Evolutionary conservation across 371 early-diverging fungal species (phyloP).

Genomic region (Homolaphlyctis polyrhiza): DNA sequence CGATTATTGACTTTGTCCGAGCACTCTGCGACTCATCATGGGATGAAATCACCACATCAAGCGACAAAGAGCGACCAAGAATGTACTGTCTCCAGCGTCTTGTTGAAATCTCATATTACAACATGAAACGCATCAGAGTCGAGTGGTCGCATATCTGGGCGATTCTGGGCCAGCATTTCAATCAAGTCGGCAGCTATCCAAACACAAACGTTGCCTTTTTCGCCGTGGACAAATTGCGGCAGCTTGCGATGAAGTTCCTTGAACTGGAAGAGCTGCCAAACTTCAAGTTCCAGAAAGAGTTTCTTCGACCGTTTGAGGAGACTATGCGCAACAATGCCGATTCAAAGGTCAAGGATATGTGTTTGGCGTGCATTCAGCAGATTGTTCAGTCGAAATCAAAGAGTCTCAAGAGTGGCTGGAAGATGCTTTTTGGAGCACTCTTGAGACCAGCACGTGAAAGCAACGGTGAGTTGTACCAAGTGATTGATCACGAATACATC

Average conservation of each 20-base stretch:
- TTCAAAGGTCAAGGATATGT: slow-evolving; percentile 87
- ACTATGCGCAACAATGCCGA: slow-evolving; percentile 73
- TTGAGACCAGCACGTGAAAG: slow-evolving; percentile 71
- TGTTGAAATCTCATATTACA: slow-evolving; percentile 93
- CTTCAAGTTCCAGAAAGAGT: slow-evolving; percentile 95
- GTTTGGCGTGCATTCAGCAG: slow-evolving; percentile 80
- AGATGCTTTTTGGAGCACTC: slow-evolving; percentile 79
- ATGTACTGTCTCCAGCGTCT: slow-evolving; percentile 89
- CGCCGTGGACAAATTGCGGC: slow-evolving; percentile 87
- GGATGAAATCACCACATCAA: slow-evolving; percentile 75
- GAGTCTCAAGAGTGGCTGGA: slow-evolving; percentile 82
- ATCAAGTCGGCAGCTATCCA: slow-evolving; percentile 84
- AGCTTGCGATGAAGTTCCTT: slow-evolving; percentile 91
- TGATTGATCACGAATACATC: too few species aligned
- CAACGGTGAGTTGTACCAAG: slow-evolving; percentile 22
- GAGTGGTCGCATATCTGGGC: slow-evolving; percentile 96
- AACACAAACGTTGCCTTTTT: slow-evolving; percentile 85
- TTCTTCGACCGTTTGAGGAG: slow-evolving; percentile 85
- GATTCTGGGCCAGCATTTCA: slow-evolving; percentile 85
- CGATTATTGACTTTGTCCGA: slow-evolving; percentile 85
- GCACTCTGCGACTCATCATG: slow-evolving; percentile 81
- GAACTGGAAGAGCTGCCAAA: slow-evolving; percentile 90
- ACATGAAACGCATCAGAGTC: slow-evolving; percentile 94
- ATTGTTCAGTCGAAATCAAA: slow-evolving; percentile 74
- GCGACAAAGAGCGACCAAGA: slow-evolving; percentile 47